Conservation (phyloP, 352 stramenopile genomes). For the Poterioochromonas sp. region DNA sequence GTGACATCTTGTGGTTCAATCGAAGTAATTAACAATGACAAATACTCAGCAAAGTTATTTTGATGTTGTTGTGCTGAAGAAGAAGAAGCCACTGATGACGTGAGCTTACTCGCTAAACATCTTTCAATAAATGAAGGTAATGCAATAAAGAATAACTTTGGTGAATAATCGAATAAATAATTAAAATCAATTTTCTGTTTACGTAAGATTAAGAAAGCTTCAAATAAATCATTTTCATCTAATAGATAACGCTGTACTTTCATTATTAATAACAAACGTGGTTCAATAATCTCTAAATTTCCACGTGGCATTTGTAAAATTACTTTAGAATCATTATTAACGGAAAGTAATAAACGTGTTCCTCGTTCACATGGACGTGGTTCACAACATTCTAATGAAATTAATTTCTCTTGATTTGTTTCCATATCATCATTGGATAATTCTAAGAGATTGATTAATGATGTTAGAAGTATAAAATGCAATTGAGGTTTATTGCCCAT, state of each 20-base stretch:
- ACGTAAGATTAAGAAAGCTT: background rate
- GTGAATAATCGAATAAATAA: background rate
- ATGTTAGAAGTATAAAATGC: background rate
- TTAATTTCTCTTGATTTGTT: background rate
- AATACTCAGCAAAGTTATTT: background rate
- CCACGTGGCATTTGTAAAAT: conserved; percentile 19
- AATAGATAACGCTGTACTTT: background rate
- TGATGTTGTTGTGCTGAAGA: no score
- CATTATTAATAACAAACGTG: background rate
- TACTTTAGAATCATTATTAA: background rate
- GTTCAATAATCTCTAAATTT: conserved; percentile 9
- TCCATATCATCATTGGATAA: background rate
- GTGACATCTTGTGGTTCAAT: background rate
- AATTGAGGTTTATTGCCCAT: background rate
- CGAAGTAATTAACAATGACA: background rate
- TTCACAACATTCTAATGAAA: background rate
- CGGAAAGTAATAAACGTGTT: background rate
- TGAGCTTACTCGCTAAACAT: background rate
- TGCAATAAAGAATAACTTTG: background rate
- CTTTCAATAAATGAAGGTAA: background rate
- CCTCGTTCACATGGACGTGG: conserved; percentile 5
- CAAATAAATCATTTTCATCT: background rate
- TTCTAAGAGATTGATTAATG: background rate
- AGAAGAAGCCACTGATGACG: background rate
- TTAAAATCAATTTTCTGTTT: background rate